Evolutionary conservation across 2,329 filamentous ascomycete genomes (phyloP).

Genomic region (Claviceps sp.): DNA sequence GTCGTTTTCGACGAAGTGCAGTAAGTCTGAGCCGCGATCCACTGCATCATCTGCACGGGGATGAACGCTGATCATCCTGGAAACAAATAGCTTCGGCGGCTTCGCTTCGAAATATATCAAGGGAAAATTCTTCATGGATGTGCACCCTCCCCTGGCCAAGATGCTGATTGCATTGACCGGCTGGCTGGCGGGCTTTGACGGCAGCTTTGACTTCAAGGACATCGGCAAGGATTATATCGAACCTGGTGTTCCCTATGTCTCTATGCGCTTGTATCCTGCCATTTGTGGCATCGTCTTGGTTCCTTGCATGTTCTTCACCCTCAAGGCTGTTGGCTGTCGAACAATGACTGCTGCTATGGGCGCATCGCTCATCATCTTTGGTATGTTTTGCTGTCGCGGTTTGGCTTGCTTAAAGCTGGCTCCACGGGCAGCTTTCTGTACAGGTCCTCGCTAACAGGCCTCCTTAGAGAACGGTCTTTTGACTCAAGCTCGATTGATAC

Average conservation of each 20-base stretch:
- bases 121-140: constrained; percentile 98
- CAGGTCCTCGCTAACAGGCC: constrained; percentile 13
- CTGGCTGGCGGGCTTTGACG: constrained; percentile 89
- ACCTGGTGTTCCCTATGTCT: constrained; percentile 87
- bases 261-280: constrained; percentile 90
- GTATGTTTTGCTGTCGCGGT: constrained; percentile 36
- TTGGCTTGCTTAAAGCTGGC: not conserved
- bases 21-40: constrained; percentile 41
- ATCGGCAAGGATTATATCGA: constrained; percentile 98
- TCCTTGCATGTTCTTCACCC: constrained; percentile 84
- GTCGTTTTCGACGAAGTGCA: constrained; percentile 99
- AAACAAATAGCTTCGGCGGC: constrained; percentile 65
- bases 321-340: constrained; percentile 82
- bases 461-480: constrained; percentile 77
- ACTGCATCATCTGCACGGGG: not conserved
- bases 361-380: constrained; percentile 78
- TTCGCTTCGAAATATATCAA: constrained; percentile 99
- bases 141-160: constrained; percentile 95
- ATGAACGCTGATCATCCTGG: not conserved
- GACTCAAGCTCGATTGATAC: constrained; percentile 87
- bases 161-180: constrained; percentile 90
- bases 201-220: constrained; percentile 96
- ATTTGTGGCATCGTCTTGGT: constrained; percentile 79
- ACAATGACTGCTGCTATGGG: constrained; percentile 76
- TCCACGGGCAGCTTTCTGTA: not conserved